Base-by-base conservation (phyloP, 768 basidiomycete genomes). In the Mycena floridula region DNA sequence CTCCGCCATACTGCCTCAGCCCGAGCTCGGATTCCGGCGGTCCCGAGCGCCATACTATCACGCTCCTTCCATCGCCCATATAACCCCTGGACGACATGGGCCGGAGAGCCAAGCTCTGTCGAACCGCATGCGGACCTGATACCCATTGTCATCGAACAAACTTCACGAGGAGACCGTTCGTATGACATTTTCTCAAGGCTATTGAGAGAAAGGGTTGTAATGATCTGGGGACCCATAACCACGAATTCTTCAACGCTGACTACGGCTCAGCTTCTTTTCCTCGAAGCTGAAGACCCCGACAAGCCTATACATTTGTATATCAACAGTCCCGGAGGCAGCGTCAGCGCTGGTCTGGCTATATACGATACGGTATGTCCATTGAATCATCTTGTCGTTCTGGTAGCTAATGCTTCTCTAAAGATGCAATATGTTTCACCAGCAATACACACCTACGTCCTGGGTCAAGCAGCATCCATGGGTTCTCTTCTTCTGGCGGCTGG, bases 231-330 rank as follows among this genome's bases (percentile, higher is more conserved):
- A 16, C 86, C 92, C 13, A 94, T 94, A 58, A 54, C 82, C 71
- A 38, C 96, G 64, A 75, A 78, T n/a, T 84, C 90, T 54, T 87
- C 94, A 1, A 86, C 92, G 4, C 70, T 96, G 46, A 75, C 83
- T 25, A 91, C 96, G 6, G 90, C 94, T 1, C 94, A 97, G 57
- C 72, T 98, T 7, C 80, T 98, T 32, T 97, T 95, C 63, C 74
- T 97, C 47, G 95, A 98, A 70, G 94, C 95, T 1, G 94, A 95
- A 62, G 93, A 97, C 52, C 81, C 92, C 0, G 81, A 83, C 7
- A 90, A 91, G 59, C 95, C 95, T 3, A 96, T 98, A 44, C 93
- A 95, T 56, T 67, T 98, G 9, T 98, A 98, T 64, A 95, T 98
- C 54, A 97, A 97, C 65, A 93, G 89, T 6, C 95, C 95, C 0